Evolutionary conservation across 176 grass and related monocot species (phyloP).

Genomic region (Melocanna baccifera): DNA sequence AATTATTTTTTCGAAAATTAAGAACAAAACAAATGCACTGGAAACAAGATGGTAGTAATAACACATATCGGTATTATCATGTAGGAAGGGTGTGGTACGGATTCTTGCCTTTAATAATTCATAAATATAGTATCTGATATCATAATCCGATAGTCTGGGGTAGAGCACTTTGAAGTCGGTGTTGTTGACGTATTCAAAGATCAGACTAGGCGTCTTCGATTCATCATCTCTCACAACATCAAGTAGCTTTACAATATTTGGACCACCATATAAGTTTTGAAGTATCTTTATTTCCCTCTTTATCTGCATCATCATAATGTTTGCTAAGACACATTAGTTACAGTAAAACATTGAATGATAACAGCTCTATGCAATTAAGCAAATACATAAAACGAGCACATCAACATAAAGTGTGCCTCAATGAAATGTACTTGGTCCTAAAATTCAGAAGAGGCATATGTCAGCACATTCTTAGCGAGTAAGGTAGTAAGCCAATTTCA

Average conservation of each 20-base stretch:
- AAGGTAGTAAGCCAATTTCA: not conserved
- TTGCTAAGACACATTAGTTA: not conserved
- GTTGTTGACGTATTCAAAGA: conserved; percentile 95
- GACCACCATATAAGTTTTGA: conserved; percentile 92
- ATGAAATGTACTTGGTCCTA: not conserved
- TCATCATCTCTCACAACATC: conserved; percentile 94
- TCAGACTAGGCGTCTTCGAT: conserved; percentile 89
- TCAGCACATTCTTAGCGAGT: not conserved
- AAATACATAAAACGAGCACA: conserved; percentile 2
- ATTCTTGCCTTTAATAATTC: conserved; percentile 82
- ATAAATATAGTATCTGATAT: conserved; percentile 93
- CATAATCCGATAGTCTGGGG: conserved; percentile 72
- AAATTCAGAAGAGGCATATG: not conserved
- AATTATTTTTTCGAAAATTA: not conserved
- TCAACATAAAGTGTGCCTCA: not conserved
- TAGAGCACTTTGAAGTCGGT: conserved; percentile 98
- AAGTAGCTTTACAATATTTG: conserved; percentile 85
- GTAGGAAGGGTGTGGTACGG: not conserved
- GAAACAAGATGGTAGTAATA: not conserved
- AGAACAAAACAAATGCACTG: conserved; percentile 4
- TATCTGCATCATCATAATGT: conserved; percentile 53
- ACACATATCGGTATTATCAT: not conserved
- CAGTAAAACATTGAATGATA: not conserved
- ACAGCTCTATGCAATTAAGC: not conserved
- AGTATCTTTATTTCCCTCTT: conserved; percentile 99